Conservation (phyloP, 2,329 filamentous ascomycete species). For the Exophiala oligosperma region DNA sequence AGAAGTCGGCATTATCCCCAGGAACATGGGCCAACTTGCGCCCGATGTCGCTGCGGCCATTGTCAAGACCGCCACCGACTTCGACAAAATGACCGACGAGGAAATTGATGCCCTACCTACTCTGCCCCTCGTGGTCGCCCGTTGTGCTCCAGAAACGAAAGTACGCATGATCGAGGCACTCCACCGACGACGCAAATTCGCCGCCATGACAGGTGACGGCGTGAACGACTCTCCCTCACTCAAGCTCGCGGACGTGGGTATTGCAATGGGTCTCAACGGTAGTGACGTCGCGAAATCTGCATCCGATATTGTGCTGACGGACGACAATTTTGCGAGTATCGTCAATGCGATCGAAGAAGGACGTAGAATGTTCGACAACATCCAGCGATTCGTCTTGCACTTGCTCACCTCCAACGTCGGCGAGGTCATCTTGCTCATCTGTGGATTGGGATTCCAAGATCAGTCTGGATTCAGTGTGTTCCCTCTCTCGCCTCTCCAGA, state of each 20-base stretch:
- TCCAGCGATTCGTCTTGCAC: conserved; percentile 70
- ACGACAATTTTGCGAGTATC: conserved; percentile 87
- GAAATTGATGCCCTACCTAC: conserved; percentile 67
- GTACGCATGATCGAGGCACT: conserved; percentile 89
- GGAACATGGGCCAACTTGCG: conserved; percentile 45
- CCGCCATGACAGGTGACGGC: conserved; percentile 86
- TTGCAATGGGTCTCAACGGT: conserved; percentile 82
- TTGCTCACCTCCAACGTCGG: conserved; percentile 58
- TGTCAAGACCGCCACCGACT: conserved; percentile 58
- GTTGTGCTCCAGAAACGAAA: conserved; percentile 83
- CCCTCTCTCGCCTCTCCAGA: conserved; percentile 59
- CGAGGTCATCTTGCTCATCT: conserved; percentile 58
- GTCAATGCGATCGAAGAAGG: conserved; percentile 81
- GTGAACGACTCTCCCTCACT: conserved; percentile 85
- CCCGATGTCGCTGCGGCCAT: conserved; percentile 49
- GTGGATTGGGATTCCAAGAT: conserved; percentile 61
- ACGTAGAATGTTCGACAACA: conserved; percentile 82
- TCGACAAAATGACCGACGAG: conserved; percentile 53
- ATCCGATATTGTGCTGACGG: conserved; percentile 60
- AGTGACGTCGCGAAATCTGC: conserved; percentile 85
- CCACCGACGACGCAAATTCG: conserved; percentile 72
- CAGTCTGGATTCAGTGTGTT: conserved; percentile 54
- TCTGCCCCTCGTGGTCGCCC: conserved; percentile 77
- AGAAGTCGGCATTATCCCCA: conserved; percentile 57
- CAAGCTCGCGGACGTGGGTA: conserved; percentile 79